These are phyloP conservation scores for Malassezia cuniculi DNA, from an alignment of 1,284 basidiomycete genomes.

Conservation along the genomic window DNA sequence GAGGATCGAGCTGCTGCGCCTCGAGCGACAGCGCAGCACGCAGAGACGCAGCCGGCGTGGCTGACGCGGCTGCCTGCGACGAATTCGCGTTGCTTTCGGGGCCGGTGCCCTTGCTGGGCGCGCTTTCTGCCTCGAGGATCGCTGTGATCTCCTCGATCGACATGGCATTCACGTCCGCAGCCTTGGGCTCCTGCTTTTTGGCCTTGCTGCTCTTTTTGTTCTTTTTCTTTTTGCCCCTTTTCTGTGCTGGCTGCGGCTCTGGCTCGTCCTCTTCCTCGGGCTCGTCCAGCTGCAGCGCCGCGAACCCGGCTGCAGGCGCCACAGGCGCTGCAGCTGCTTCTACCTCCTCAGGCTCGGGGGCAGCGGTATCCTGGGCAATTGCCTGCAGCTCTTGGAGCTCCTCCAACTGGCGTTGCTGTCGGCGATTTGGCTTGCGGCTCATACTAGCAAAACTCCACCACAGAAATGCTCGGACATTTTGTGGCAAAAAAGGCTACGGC, in stretches of 20 bases:
- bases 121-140: slow-evolving; percentile 22
- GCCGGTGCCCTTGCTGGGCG: slow-evolving; percentile 1
- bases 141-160: slow-evolving; percentile 37
- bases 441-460: slow-evolving; percentile 12
- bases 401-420: slow-evolving; percentile 34
- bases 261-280: slow-evolving; percentile 17
- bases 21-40: slow-evolving; percentile 25
- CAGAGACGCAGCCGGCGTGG: slow-evolving; percentile 9
- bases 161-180: slow-evolving; percentile 32
- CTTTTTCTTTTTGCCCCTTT: slow-evolving; percentile 26
- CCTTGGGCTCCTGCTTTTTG: slow-evolving; percentile 4
- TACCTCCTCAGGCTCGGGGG: background rate
- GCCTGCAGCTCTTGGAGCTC: slow-evolving; percentile 27
- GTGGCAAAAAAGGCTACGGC: too few species aligned
- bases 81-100: background rate
- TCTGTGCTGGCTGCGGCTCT: slow-evolving; percentile 6
- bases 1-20: slow-evolving; percentile 28
- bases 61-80: slow-evolving; percentile 1
- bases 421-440: slow-evolving; percentile 34
- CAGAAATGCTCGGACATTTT: too few species aligned
- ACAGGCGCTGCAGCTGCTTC: background rate
- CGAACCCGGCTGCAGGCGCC: slow-evolving; percentile 16
- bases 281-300: slow-evolving; percentile 15
- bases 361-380: slow-evolving; percentile 1
- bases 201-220: slow-evolving; percentile 39